phyloP scores from a whole-genome alignment of 1,139 yeast species.

The Yamadazyma aaseri region DNA sequence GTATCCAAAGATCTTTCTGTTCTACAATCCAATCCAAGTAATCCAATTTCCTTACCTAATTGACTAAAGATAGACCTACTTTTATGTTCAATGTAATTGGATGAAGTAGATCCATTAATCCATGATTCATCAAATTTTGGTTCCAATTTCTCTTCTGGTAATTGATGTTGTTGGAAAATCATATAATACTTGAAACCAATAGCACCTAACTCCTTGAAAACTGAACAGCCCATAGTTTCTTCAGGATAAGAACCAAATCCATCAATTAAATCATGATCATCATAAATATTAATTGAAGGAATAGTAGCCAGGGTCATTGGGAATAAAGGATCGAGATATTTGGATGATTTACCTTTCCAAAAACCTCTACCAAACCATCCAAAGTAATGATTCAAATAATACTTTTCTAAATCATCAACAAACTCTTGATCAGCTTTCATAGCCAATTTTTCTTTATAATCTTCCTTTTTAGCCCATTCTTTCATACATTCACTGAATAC shows the following conservation, averaged over 20 bases:
- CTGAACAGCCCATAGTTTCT: constrained; percentile 65
- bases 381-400: constrained; percentile 70
- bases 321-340: constrained; percentile 62
- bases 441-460: constrained; percentile 32
- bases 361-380: constrained; percentile 89
- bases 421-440: constrained; percentile 43
- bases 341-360: constrained; percentile 70
- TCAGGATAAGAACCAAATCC: constrained; percentile 90
- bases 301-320: constrained; percentile 79
- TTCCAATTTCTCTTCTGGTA: constrained; percentile 41
- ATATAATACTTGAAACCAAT: constrained; percentile 82
- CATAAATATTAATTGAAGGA: constrained; percentile 82
- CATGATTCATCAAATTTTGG: constrained; percentile 50
- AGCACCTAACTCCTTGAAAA: constrained; percentile 70
- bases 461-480: constrained; percentile 61
- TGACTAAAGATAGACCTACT: constrained; percentile 70
- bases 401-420: constrained; percentile 54
- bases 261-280: constrained; percentile 92
- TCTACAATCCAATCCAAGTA: constrained; percentile 86
- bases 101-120: constrained; percentile 44
- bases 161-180: constrained; percentile 85
- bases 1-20: constrained; percentile 74
- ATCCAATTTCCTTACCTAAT: constrained; percentile 69
- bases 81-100: constrained; percentile 63
- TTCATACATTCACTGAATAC: constrained; percentile 51